Evolutionary conservation across 441 rosid genomes (phyloP), one percentile per base, ranked within the genome.

Genomic region (Pelargonium myrrhifolium): DNA sequence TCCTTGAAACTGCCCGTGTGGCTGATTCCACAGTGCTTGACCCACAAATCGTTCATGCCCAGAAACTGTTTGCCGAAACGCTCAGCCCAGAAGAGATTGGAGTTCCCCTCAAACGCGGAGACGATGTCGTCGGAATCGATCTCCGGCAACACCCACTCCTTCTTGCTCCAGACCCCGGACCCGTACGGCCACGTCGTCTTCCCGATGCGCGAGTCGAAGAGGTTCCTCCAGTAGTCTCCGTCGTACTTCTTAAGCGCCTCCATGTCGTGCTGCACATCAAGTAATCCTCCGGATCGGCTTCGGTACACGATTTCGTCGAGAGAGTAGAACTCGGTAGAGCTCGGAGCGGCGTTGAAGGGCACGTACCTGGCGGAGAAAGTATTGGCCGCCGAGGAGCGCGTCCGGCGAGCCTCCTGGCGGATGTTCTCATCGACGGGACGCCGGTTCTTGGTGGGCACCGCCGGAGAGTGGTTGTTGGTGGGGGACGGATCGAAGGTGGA

Each of bases 1-100:
- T 87, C 92, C 75, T 87, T 87, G 69, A 87, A 87, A 76, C 92
- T 87, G 1, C 89, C 89, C 0, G 92, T 84, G 65, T 87, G 92
- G 71, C 87, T 82, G 65, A 85, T 87, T 49, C 92, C 92, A 21
- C 92, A 87, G 66, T 87, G 92, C 71, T 87, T 87, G 11, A 87
- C 92, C 92, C 92, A 87, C 63, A 87, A 71, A 76, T 87, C 89
- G 59, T 81, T 82, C 92, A 87, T 85, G 9, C 84, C 87, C 12
- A 84, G 43, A 49, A 81, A 84, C 74, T 76, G 68, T 67, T 85
- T 84, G 22, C 93, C 90, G 43, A 77, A 87, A 17, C 85, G 81
- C 84, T 87, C 93, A 0, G 93, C 89, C 93, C 90, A 85, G 68
- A 85, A 85, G 66, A 87, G 76, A 62, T 87, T 87, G 10, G 93